Percentiles rank a stretch among this genome's conserved stretches.
Evolutionary conservation across 192 early-diverging fungal genomes (phyloP).

Genomic region (Linnemannia hyalina): DNA sequence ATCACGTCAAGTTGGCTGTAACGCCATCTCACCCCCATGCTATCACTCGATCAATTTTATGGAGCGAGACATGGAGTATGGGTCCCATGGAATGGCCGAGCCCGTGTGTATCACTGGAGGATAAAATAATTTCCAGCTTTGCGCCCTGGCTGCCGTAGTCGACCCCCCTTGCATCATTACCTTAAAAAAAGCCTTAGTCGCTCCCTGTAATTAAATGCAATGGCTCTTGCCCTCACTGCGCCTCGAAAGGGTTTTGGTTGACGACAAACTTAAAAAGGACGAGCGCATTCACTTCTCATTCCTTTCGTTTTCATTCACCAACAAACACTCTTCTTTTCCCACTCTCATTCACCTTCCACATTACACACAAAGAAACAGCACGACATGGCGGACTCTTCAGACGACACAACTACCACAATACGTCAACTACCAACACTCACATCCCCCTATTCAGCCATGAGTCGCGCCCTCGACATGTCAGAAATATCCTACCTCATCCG

Average conservation of each 20-base stretch:
- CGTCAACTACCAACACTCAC: not conserved
- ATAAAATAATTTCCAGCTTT: not conserved
- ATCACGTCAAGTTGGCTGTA: not conserved
- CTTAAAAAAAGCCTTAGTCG: no score
- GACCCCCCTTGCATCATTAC: no score
- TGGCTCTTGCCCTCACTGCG: not conserved
- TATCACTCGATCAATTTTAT: not conserved
- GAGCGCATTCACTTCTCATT: not conserved
- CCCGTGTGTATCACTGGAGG: not conserved
- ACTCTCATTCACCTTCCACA: not conserved
- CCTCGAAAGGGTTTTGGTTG: not conserved
- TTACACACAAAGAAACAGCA: not conserved
- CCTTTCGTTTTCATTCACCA: not conserved
- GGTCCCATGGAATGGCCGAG: not conserved
- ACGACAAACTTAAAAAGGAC: not conserved
- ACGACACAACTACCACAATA: not conserved
- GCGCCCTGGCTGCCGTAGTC: not conserved
- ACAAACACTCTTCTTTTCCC: not conserved
- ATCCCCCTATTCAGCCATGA: constrained; percentile 6
- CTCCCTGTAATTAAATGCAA: not conserved
- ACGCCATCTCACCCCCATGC: no score
- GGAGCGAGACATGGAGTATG: not conserved
- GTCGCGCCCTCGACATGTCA: constrained; percentile 9
- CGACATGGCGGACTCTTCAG: not conserved
- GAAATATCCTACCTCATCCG: constrained; percentile 27